Evolutionary conservation across 176 grass and related monocot species (phyloP).

Genomic region (Phoenix dactylifera): DNA sequence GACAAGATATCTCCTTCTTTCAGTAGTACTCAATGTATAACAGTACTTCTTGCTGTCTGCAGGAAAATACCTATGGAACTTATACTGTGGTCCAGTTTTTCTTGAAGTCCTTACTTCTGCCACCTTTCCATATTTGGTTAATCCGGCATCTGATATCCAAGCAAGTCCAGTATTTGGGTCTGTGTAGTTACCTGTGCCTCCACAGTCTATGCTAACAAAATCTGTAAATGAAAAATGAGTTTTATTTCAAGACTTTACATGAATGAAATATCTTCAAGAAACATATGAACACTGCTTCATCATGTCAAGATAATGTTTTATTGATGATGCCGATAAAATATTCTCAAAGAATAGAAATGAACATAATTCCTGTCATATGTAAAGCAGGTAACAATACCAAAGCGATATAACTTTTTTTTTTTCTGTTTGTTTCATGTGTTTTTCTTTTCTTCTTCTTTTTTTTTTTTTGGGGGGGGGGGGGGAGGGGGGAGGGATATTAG

Average conservation of each 20-base stretch:
- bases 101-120: neutral
- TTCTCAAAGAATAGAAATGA: too few relatives aligned
- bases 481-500: too few relatives aligned
- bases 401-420: too few relatives aligned
- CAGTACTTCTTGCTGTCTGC: conserved; percentile 8
- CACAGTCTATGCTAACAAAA: conserved; percentile 10
- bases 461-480: too few relatives aligned
- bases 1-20: conserved; percentile 3
- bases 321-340: too few relatives aligned
- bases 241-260: neutral
- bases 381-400: too few relatives aligned
- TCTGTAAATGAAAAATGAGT: conserved; percentile 1
- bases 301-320: neutral
- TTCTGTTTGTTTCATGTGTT: too few relatives aligned
- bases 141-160: conserved; percentile 1
- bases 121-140: conserved; percentile 5
- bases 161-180: neutral
- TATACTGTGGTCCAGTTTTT: neutral
- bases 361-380: too few relatives aligned
- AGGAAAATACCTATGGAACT: conserved; percentile 6
- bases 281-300: neutral
- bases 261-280: neutral
- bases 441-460: too few relatives aligned
- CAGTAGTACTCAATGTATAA: neutral
- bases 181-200: neutral